A percentile compares a stretch with the other conserved stretches of the same genome.
Evolutionary conservation across 441 rosid genomes (phyloP).

Genomic region (Melianthus villosus): DNA sequence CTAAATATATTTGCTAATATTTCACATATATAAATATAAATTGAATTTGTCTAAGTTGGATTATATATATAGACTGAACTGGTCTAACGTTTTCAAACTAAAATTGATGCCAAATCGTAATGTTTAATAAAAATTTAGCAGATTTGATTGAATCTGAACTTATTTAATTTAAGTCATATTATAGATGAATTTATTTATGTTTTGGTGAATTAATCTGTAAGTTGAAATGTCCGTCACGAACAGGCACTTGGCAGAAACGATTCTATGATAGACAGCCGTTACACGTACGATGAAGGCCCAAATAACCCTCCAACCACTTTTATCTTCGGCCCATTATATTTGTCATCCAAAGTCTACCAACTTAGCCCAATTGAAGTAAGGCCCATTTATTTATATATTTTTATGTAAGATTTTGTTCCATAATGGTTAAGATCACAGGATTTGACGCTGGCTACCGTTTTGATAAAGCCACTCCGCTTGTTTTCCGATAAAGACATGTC

Average conservation of each 20-base stretch:
- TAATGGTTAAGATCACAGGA: slow-evolving; percentile 8
- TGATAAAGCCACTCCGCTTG: slow-evolving; percentile 14
- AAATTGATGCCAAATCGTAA: no score
- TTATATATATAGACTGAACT: no score
- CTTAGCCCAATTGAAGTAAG: slow-evolving; percentile 14
- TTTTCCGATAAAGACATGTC: slow-evolving; percentile 9
- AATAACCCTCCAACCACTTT: slow-evolving; percentile 14
- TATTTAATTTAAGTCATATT: no score
- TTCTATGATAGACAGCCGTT: slow-evolving; percentile 11
- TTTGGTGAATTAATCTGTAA: background rate
- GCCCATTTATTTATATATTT: background rate
- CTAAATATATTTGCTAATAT: no score
- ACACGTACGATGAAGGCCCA: slow-evolving; percentile 7
- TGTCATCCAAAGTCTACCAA: slow-evolving; percentile 6
- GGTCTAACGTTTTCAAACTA: no score
- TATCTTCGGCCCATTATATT: slow-evolving; percentile 15
- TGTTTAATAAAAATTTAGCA: no score
- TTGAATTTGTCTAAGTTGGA: no score
- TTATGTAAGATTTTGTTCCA: background rate
- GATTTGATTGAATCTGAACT: no score
- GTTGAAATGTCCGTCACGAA: background rate
- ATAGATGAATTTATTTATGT: background rate
- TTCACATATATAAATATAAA: no score
- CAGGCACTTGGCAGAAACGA: no score
- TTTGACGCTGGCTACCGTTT: slow-evolving; percentile 14